Percentiles rank a stretch among this genome's conserved stretches.
These are phyloP conservation scores for Calocera viscosa DNA, from an alignment of 768 basidiomycete genomes.

Conservation along the genomic window DNA sequence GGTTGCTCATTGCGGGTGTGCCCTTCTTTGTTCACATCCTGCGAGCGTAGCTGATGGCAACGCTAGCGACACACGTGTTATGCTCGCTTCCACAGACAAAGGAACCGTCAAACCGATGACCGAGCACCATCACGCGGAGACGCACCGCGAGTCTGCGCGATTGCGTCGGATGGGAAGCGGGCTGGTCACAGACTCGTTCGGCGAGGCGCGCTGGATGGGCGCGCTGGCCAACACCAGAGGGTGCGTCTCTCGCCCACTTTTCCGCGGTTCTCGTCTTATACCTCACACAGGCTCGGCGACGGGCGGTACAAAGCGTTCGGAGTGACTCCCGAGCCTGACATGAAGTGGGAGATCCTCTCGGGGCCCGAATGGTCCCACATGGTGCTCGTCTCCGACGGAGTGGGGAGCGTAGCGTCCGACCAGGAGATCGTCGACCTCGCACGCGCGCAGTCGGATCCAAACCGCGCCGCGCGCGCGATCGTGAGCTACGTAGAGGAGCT, in stretches of 20 bases:
- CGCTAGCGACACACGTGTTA: slow-evolving; percentile 71
- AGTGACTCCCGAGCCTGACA: slow-evolving; percentile 83
- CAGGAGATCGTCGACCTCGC: slow-evolving; percentile 89
- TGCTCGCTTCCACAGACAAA: slow-evolving; percentile 61
- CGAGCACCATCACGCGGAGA: slow-evolving; percentile 91
- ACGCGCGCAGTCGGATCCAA: slow-evolving; percentile 55
- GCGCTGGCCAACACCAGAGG: slow-evolving; percentile 84
- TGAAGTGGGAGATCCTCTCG: slow-evolving; percentile 25
- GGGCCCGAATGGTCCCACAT: slow-evolving; percentile 78
- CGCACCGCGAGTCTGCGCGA: slow-evolving; percentile 70
- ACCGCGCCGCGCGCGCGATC: slow-evolving; percentile 68
- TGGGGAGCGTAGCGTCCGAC: slow-evolving; percentile 82
- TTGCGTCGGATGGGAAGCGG: slow-evolving; percentile 79
- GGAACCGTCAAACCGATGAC: slow-evolving; percentile 78
- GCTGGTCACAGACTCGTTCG: slow-evolving; percentile 85
- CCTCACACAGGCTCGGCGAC: slow-evolving; percentile 59
- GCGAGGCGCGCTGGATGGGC: slow-evolving; percentile 93
- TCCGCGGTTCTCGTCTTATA: not conserved
- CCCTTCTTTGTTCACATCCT: slow-evolving; percentile 6
- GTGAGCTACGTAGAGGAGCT: slow-evolving; percentile 78
- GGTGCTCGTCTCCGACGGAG: slow-evolving; percentile 83
- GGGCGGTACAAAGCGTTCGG: slow-evolving; percentile 79
- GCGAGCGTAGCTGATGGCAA: not conserved
- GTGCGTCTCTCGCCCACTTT: slow-evolving; percentile 31
- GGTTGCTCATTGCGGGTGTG: slow-evolving; percentile 85